phyloP scores from a whole-genome alignment of 1,284 basidiomycete species.

The Ceratorhiza oryzae-sativae region DNA sequence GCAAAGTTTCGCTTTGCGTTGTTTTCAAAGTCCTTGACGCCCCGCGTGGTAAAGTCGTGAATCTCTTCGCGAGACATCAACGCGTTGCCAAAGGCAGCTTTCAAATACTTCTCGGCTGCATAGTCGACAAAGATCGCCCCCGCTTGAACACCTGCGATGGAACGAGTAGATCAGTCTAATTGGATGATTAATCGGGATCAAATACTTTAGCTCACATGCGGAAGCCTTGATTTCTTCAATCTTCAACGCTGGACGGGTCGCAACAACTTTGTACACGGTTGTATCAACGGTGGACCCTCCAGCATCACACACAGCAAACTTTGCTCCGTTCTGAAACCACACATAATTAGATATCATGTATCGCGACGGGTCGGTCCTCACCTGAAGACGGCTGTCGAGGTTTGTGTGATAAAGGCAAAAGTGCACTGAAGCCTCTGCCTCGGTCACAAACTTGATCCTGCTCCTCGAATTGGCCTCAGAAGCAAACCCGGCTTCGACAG shows the following conservation, averaged over 20 bases:
- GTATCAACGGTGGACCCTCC: conserved; percentile 45
- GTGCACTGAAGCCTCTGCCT: conserved; percentile 44
- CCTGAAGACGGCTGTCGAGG: conserved; percentile 21
- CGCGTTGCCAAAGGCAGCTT: neutral
- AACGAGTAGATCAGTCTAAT: neutral
- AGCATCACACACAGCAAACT: conserved; percentile 42
- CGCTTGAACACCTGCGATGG: conserved; percentile 31
- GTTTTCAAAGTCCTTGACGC: conserved; percentile 28
- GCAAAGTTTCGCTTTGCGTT: conserved; percentile 12
- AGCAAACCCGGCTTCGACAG: conserved; percentile 21
- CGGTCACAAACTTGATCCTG: conserved; percentile 41
- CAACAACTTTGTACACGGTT: conserved; percentile 38
- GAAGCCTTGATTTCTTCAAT: conserved; percentile 39
- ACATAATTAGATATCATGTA: neutral
- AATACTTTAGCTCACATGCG: conserved; percentile 1
- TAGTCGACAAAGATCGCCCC: conserved; percentile 37
- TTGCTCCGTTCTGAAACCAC: conserved; percentile 29
- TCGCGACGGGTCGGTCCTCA: neutral
- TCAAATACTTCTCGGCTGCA: conserved; percentile 12
- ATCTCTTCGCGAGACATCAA: neutral
- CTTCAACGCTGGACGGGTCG: conserved; percentile 27
- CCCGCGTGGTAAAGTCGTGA: conserved; percentile 9
- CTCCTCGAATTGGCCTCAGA: neutral
- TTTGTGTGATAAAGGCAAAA: conserved; percentile 36
- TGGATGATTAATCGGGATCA: neutral